Evolutionary conservation across 2,329 filamentous ascomycete genomes (phyloP), one percentile per base, ranked within the genome.

Genomic region (Coniochaeta prunicola): DNA sequence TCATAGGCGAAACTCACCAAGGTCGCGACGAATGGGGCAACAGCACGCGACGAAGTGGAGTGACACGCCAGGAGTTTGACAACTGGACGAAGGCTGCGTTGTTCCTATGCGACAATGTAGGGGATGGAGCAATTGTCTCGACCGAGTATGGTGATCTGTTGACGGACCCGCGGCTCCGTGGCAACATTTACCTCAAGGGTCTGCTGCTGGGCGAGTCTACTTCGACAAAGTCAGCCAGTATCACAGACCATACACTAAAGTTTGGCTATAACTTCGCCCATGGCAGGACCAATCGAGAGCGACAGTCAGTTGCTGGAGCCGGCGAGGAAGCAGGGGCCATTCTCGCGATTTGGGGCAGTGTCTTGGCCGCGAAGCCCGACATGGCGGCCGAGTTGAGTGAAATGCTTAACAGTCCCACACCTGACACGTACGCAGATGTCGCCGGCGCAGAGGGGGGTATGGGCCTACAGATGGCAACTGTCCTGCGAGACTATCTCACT

Each of bases 201-300:
- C 57, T 68, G 7, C 28, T 66, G 6, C 57, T 67, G 28, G 59
- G 63, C 24, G 57, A 63, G 33, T 63, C 61, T 2, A 57, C 2
- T 2, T 3, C n/a, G 17, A 8, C 9, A 1, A 53, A 28, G 34
- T 66, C 65, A 1, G 64, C 66, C 8, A 69, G 66, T 33, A 62
- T 66, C n/a, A 66, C 64, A 1, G 59, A 59, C 15, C 57, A 63
- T 36, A 57, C 61, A 2, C 62, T 68, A 10, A 59, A 30, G 28
- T 68, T 63, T 53, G 64, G 64, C 34, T 68, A 69, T 58, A 68
- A 67, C 40, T 66, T 69, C 45, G 57, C 61, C 30, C 54, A 2
- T 8, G 66, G 67, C 1, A 17, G n/a, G 1, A 66, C 64, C 2
- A 66, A 67, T 56, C 65, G 64, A 19, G 64, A 68, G 54, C 61